Conservation (phyloP, 192 early-diverging fungal species). For the Umbelopsis sp. region DNA sequence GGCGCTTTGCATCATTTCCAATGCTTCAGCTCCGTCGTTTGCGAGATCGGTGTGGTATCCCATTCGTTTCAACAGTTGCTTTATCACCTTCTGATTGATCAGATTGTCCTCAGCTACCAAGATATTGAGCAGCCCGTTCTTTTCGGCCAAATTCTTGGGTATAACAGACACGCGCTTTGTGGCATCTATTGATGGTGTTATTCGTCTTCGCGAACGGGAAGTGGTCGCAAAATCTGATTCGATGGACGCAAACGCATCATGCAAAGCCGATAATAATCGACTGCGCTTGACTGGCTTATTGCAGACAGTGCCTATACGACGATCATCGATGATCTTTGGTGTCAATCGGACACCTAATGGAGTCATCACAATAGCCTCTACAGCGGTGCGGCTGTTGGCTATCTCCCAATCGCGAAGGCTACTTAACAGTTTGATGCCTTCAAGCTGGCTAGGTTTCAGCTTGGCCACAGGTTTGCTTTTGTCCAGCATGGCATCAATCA, state of each 20-base stretch:
- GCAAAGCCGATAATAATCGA: not conserved
- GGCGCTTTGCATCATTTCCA: constrained; percentile 12
- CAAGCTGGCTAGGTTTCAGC: not conserved
- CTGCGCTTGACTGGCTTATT: constrained; percentile 8
- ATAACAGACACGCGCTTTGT: not conserved
- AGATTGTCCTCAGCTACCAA: constrained; percentile 74
- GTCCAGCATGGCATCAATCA: constrained; percentile 12
- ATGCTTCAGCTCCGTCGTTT: constrained; percentile 34
- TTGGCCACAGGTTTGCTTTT: not conserved
- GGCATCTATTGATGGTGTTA: not conserved
- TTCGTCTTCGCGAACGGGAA: not conserved
- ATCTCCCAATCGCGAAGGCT: constrained; percentile 2
- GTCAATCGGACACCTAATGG: not conserved
- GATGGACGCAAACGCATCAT: not conserved
- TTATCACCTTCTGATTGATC: constrained; percentile 71
- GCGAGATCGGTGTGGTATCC: constrained; percentile 26
- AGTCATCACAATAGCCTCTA: constrained; percentile 2
- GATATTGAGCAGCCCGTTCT: constrained; percentile 49
- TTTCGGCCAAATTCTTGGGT: constrained; percentile 1
- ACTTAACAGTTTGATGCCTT: not conserved
- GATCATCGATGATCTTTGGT: not conserved
- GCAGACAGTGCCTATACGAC: constrained; percentile 9
- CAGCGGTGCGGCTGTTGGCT: not conserved
- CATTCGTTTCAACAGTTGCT: constrained; percentile 50
- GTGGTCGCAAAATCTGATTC: not conserved